Evolutionary conservation across 371 early-diverging fungal genomes (phyloP).

Genomic region (Batkoa obscura): DNA sequence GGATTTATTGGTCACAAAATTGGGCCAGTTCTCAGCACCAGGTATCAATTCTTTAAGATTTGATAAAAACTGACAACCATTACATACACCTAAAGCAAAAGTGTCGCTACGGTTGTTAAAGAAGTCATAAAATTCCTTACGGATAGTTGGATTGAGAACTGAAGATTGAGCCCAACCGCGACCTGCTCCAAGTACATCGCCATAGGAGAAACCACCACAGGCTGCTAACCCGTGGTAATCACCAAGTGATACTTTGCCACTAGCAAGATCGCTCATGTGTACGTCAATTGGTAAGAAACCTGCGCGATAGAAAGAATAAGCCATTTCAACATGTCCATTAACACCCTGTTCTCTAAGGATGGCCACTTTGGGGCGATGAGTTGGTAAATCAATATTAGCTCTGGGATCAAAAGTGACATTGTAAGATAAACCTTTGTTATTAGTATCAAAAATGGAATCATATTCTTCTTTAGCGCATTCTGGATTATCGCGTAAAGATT

Average conservation of each 20-base stretch:
- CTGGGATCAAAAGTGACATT: conserved; percentile 57
- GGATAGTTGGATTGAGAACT: conserved; percentile 42
- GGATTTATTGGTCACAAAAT: conserved; percentile 69
- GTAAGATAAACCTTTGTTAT: conserved; percentile 59
- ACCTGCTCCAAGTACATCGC: conserved; percentile 94
- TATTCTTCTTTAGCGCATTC: conserved; percentile 68
- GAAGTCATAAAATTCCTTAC: conserved; percentile 57
- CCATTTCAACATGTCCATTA: conserved; percentile 86
- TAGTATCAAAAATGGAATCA: conserved; percentile 34
- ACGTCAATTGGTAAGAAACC: conserved; percentile 87
- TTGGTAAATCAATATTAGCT: conserved; percentile 17
- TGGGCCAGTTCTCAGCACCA: conserved; percentile 67
- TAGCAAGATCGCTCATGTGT: conserved; percentile 87
- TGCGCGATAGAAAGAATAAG: conserved; percentile 75
- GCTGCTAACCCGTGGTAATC: conserved; percentile 76
- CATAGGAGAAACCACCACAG: conserved; percentile 95
- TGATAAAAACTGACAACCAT: conserved; percentile 92
- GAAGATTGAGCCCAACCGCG: conserved; percentile 91
- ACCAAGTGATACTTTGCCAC: conserved; percentile 39
- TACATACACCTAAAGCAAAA: conserved; percentile 90
- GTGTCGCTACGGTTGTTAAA: conserved; percentile 64
- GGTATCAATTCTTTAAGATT: conserved; percentile 68
- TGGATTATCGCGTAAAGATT: conserved; percentile 76
- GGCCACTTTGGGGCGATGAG: conserved; percentile 61
- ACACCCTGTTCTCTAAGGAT: conserved; percentile 94